Base-by-base conservation (phyloP, 805 yeast genomes). In the Teunomyces stri region DNA sequence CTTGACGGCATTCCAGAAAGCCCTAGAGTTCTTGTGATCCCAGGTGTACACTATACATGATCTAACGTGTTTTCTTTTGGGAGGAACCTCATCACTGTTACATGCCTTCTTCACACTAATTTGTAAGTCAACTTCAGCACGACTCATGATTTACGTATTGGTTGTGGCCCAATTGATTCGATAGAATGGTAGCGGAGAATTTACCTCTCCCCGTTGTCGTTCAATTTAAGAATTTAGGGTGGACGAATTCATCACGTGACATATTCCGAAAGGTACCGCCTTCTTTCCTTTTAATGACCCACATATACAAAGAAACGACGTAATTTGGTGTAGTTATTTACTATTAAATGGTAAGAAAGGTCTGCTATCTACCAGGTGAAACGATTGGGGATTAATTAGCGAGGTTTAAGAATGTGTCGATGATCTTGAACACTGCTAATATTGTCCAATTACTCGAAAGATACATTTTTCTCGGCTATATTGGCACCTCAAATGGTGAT, bases 11-110 rank as follows among this genome's bases (percentile, higher is more conserved):
- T 87, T 82, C 92, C 97, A 92, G 58, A 91, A 87, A 7, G 87
- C 88, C 48, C 81, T 76, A 3, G 95, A 82, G 34, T 89, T 82
- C 62, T 87, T 85, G 59, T 89, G 92, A 66, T 94, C 99, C 97
- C 97, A 92, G 0, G 97, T 89, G 66, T 85, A 91, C 33, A 92
- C 96, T 50, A 91, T 91, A 71, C 97, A 89, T 1, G 96, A 89
- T 59, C 99, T 76, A 5, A 92, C 98, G 68, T 92, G 99, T 65
- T 92, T 92, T 56, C 99, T 76, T 66, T 92, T 92, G 1, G 99
- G 97, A 0, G 97, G 96, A 3, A 87, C 78, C 61, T 90, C 97
- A 21, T 90, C 97, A 15, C 79, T 53, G 21, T 85, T 84, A 49
- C 95, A 86, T 0, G 99, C 97, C 70, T 92, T 92, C 61, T 81